Evolutionary conservation across 1,139 yeast genomes (phyloP).

Genomic region (Geotrichum candidum): DNA sequence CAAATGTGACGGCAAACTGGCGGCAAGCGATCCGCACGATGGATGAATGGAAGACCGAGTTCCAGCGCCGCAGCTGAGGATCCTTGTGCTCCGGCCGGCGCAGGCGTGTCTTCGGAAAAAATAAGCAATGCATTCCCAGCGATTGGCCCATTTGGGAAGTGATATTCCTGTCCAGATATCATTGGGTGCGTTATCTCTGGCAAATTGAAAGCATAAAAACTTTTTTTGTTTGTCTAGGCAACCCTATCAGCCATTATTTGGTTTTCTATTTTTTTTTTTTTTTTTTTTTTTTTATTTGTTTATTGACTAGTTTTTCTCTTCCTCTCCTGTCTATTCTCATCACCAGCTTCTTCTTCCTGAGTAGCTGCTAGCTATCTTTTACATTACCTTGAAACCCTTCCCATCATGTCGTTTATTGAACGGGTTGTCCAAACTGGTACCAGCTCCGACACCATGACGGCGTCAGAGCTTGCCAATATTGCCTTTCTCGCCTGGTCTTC

Average conservation of each 20-base stretch:
- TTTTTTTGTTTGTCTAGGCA: not conserved
- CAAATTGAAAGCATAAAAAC: not conserved
- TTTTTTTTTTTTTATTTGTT: not conserved
- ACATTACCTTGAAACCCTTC: not conserved
- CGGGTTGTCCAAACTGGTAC: not conserved
- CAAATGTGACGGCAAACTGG: conserved; percentile 29
- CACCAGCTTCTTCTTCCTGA: not conserved
- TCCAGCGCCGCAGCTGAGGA: not conserved
- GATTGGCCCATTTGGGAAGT: not conserved
- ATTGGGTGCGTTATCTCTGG: not conserved
- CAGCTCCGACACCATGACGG: not conserved
- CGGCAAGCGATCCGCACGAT: conserved; percentile 28
- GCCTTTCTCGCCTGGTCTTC: conserved; percentile 15
- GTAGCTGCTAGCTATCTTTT: not conserved
- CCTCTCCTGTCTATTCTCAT: not conserved
- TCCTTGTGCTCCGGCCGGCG: not conserved
- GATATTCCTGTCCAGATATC: not conserved
- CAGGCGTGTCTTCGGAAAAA: not conserved
- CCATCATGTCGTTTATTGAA: not conserved
- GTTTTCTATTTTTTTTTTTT: not conserved
- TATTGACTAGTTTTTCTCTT: not conserved
- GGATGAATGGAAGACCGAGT: conserved; percentile 28
- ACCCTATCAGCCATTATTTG: not conserved
- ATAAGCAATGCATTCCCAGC: not conserved
- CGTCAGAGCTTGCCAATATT: conserved; percentile 8